Percentiles rank a stretch among this genome's conserved stretches.
Evolutionary conservation across 441 rosid species (phyloP).

Genomic region (Euphorbia schlechtendalii): DNA sequence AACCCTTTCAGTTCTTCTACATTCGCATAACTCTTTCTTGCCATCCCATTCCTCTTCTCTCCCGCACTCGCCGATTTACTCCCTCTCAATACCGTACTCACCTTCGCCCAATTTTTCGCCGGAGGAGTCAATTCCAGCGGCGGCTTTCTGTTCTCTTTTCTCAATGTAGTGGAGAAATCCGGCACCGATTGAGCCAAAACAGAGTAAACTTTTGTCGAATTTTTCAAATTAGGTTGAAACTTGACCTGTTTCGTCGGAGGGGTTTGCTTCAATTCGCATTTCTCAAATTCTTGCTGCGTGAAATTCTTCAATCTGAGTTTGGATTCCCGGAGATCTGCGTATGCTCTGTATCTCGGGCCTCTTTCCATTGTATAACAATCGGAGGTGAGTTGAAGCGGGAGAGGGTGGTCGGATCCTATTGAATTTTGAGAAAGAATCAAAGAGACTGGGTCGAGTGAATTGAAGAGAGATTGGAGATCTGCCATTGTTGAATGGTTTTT

Average conservation of each 20-base stretch:
- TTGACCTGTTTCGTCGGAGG: constrained; percentile 60
- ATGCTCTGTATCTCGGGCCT: constrained; percentile 66
- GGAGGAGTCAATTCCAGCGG: constrained; percentile 45
- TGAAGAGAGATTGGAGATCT: constrained; percentile 24
- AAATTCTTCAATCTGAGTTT: constrained; percentile 42
- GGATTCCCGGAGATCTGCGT: constrained; percentile 57
- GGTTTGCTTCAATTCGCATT: constrained; percentile 23
- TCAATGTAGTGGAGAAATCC: constrained; percentile 52
- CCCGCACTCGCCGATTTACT: constrained; percentile 65
- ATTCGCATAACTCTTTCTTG: constrained; percentile 63
- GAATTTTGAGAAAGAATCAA: constrained; percentile 52
- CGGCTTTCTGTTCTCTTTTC: constrained; percentile 73
- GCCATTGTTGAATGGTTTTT: background rate
- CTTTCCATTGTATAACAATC: constrained; percentile 47
- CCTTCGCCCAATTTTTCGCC: constrained; percentile 29
- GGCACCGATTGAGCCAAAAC: constrained; percentile 69
- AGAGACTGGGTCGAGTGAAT: constrained; percentile 46
- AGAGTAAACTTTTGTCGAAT: constrained; percentile 33
- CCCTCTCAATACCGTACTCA: constrained; percentile 40
- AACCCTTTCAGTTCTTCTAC: constrained; percentile 59
- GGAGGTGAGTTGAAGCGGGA: constrained; percentile 42
- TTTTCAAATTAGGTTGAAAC: constrained; percentile 28
- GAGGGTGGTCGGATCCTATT: constrained; percentile 25
- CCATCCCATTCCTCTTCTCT: constrained; percentile 46
- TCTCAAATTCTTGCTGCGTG: constrained; percentile 20